Base-by-base conservation (phyloP, 78 protist species). In the Dictyostelium brefeldianum region DNA sequence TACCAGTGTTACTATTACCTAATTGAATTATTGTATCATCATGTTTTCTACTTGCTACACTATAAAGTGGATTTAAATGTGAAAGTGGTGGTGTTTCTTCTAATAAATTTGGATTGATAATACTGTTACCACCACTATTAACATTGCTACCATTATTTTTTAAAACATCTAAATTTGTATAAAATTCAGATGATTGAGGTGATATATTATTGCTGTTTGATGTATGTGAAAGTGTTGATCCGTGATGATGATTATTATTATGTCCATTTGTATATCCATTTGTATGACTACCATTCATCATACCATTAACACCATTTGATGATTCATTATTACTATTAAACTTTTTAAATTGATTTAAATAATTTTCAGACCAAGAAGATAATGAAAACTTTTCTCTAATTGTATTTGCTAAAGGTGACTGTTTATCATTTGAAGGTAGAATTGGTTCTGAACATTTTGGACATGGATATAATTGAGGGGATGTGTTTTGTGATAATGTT, bases 11-110 rank as follows among this genome's bases (percentile, higher is more conserved):
- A 31, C n/a, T 36, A 2, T 73, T 73, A 3, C 43, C 43, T n/a
- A 73, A 73, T 73, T 73, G 79, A 73, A 73, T 73, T 46, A 73
- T 29, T n/a, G 79, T 73, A 22, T 73, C 79, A 20, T 73, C 79
- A 43, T 56, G 85, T 31, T 87, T 87, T 59, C 93, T 9, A 36
- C 67, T 87, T 29, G 93, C 93, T 2, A 87, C 14, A 12, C 93
- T 84, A 64, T 77, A 87, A 8, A 84, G 84, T 5, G 69, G 36
- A 29, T 84, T 84, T 14, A 84, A 67, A 84, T 84, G 92, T 43
- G 81, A 10, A 6, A 84, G 82, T 48, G 92, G 92, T 31, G 92
- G 83, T 62, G 92, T 84, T 25, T 84, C 92, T 6, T 84, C 92
- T n/a, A 84, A 41, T 27, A 84, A 59, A 22, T 64, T 46, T 17